Evolutionary conservation across 2,329 filamentous ascomycete species (phyloP), one percentile per base, ranked within the genome.

Genomic region (Diaporthe citriasiana): DNA sequence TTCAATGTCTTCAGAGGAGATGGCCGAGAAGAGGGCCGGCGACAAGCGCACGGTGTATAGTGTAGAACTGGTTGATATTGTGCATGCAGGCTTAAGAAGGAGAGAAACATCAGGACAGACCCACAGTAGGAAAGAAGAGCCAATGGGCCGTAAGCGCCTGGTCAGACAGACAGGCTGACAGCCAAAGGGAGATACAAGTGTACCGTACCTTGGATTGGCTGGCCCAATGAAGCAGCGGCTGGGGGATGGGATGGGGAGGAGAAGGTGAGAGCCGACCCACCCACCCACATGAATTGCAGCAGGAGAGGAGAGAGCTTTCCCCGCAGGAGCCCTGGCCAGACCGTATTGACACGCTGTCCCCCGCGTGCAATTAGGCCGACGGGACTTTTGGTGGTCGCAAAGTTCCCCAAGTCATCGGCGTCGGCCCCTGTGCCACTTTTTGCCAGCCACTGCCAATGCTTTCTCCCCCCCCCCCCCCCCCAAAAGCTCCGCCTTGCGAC

Each of bases 401-500:
- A 66, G 63, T 66, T 66, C 63, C 63, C 63, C 42, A 66, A 66
- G 63, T 66, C 63, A 66, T 66, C 63, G 30, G 63, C 63, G 63
- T 51, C 45, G 42, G 42, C 38, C 51, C 57, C 55, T 71, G 69
- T 71, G 53, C 69, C 55, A 60, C 69, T 71, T 66, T 66, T 66
- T 71, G 69, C 69, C 69, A 71, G 69, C 69, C 69, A 71, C 63
- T 66, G 63, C 55, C 69, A 59, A 40, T 59, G 40, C 68, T 71
- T 59, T 71, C 69, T 59, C 69, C 56, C 69, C 40, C 50, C 63
- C 69, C 40, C 50, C 63, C 51, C 63, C 51, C 69, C 69, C 57
- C 69, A 45, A 57, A 60, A 71, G 69, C 69, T 71, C 69, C 69
- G 69, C 69, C 45, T 60, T 71, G 69, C 69, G 69, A 71, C 69